phyloP scores from a whole-genome alignment of 345 rosid species.

The Cardamine chenopodiifolia region DNA sequence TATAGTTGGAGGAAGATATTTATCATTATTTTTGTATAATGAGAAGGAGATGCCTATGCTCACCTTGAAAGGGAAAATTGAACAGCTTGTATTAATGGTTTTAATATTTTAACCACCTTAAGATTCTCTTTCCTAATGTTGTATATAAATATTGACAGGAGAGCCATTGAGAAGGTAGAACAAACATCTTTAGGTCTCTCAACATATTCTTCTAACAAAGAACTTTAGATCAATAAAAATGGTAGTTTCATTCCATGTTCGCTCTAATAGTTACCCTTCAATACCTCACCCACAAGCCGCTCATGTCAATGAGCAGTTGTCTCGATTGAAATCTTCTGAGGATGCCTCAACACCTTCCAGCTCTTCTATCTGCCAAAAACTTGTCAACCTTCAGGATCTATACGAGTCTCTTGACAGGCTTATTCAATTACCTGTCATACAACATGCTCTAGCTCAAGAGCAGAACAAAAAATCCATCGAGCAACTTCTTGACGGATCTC shows the following conservation, averaged over 20 bases:
- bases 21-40: too few species aligned
- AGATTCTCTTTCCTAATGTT: not conserved
- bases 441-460: constrained; percentile 40
- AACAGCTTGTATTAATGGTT: not conserved
- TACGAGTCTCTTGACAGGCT: constrained; percentile 39
- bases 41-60: not conserved
- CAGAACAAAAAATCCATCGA: constrained; percentile 26
- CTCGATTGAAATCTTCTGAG: constrained; percentile 35
- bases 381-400: constrained; percentile 39
- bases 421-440: constrained; percentile 36
- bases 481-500: constrained; percentile 47
- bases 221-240: constrained; percentile 3
- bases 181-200: constrained; percentile 10
- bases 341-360: constrained; percentile 41
- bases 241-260: constrained; percentile 35
- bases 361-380: constrained; percentile 30
- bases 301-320: constrained; percentile 43
- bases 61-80: not conserved
- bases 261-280: constrained; percentile 49
- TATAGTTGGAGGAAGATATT: not conserved
- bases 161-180: constrained; percentile 21
- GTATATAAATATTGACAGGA: constrained; percentile 21
- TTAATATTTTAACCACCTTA: not conserved
- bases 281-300: constrained; percentile 34
- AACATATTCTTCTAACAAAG: not conserved